A percentile compares a stretch with the other conserved stretches of the same genome.
Conservation (phyloP, 371 early-diverging fungal species). For the Fennellomyces sp. region DNA sequence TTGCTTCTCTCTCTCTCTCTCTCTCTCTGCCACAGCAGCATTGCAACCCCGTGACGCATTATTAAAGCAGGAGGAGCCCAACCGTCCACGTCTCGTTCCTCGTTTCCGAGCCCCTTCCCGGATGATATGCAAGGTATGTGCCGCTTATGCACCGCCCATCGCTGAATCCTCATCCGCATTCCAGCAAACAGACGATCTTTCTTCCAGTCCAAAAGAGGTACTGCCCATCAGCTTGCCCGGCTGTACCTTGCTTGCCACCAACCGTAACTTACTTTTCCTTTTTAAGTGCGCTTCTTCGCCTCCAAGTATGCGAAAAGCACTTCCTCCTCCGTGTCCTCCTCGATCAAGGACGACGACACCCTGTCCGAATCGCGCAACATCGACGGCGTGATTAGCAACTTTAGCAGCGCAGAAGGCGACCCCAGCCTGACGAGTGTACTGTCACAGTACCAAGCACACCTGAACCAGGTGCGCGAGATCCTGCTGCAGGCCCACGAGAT, state of each 20-base stretch:
- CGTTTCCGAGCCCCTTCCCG: conserved; percentile 3
- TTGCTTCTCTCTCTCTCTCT: neutral
- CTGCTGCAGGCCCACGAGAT: conserved; percentile 12
- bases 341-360: neutral
- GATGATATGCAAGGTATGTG: conserved; percentile 7
- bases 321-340: neutral
- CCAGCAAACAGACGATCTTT: conserved; percentile 1
- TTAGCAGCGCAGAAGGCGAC: neutral
- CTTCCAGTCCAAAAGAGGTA: neutral
- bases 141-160: too few relatives aligned
- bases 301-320: neutral
- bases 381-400: neutral
- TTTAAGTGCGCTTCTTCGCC: neutral
- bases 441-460: conserved; percentile 17
- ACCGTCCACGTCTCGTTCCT: neutral
- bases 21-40: neutral
- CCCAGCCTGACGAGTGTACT: conserved; percentile 12
- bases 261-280: neutral
- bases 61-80: too few relatives aligned
- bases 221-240: too few relatives aligned
- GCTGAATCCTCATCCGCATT: too few relatives aligned
- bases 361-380: neutral
- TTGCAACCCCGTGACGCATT: too few relatives aligned
- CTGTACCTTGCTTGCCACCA: neutral
- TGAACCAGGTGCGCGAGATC: conserved; percentile 20